Percentiles rank a stretch among this genome's conserved stretches.
These are phyloP conservation scores for Magnolia officinalis DNA, from an alignment of 164 flowering plant genomes.

Conservation along the genomic window DNA sequence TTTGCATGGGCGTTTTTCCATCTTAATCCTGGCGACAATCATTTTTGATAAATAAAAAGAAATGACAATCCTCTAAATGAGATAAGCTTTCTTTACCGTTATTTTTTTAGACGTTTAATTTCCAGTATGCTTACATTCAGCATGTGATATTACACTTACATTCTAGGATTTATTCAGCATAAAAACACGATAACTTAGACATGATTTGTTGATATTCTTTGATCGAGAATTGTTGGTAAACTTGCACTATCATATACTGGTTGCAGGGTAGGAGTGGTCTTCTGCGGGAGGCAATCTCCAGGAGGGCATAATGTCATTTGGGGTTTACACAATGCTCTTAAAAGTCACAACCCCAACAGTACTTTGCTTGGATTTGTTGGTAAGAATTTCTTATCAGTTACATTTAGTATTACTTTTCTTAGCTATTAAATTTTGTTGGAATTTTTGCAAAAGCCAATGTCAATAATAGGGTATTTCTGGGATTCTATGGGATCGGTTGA, in stretches of 20 bases:
- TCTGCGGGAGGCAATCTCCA: conserved; percentile 97
- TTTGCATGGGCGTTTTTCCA: not conserved
- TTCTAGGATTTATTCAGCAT: not conserved
- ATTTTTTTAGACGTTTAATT: not conserved
- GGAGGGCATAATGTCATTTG: conserved; percentile 98
- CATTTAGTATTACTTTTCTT: no score
- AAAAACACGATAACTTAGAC: not conserved
- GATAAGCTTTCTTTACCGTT: not conserved
- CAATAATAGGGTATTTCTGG: no score
- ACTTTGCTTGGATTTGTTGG: conserved; percentile 86
- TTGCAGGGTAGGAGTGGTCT: conserved; percentile 86
- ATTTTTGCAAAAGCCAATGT: no score
- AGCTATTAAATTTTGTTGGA: no score
- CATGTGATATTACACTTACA: not conserved
- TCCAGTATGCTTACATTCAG: not conserved
- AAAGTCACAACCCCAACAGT: conserved; percentile 71
- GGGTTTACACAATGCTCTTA: conserved; percentile 82
- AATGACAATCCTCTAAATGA: not conserved
- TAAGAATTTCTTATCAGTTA: conserved; percentile 25
- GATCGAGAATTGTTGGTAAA: not conserved
- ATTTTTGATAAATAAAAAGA: not conserved
- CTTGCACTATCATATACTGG: not conserved
- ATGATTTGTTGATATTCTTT: not conserved
- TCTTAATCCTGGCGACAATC: not conserved
- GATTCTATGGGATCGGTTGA: no score